Base-by-base conservation (phyloP, 2,329 filamentous ascomycete species). In the Daldinia sp. region DNA sequence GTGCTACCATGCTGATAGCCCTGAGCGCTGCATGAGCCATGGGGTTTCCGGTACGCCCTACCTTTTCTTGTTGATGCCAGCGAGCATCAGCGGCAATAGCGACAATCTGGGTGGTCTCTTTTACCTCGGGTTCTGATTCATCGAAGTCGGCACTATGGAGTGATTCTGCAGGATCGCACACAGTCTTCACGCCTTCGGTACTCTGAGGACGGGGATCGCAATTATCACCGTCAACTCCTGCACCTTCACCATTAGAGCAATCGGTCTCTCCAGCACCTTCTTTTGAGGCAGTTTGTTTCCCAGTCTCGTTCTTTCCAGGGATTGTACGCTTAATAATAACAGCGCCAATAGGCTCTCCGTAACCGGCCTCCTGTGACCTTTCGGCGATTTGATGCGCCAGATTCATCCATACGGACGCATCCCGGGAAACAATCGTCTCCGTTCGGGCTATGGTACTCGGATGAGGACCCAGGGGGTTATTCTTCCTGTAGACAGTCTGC, bases 401-500 rank as follows among this genome's bases (percentile, higher is more conserved):
- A 52, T 80, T 84, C 83, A 91, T 89, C 85, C 86, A 94, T 58
- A 85, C 77, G 3, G 84, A 83, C 1, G 87, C 86, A 66, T 90
- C 85, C 45, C 83, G 78, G 58, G 83, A 82, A 53, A 96, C 86
- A 63, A 92, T 88, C 10, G 88, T 85, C 35, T 90, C 89, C 25
- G 89, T 87, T 61, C 90, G 87, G 39, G 85, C 81, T 58, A 94
- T 87, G 73, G 91, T 85, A 72, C 88, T 87, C 64, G 92, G 92
- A 73, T 96, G 92, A 15, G 92, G 92, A 3, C 92, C 92, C 61
- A 94, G 91, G 1, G 92, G 92, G 73, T 95, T 95, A 68, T 90
- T 94, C 79, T 93, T 93, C 67, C 92, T 90, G 78, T 95, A 96
- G 49, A 94, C 87, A 1, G 89, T 90, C 10, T 92, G 92, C 92